Conservation (phyloP, 768 basidiomycete species). For the Rhodotorula graminis region DNA sequence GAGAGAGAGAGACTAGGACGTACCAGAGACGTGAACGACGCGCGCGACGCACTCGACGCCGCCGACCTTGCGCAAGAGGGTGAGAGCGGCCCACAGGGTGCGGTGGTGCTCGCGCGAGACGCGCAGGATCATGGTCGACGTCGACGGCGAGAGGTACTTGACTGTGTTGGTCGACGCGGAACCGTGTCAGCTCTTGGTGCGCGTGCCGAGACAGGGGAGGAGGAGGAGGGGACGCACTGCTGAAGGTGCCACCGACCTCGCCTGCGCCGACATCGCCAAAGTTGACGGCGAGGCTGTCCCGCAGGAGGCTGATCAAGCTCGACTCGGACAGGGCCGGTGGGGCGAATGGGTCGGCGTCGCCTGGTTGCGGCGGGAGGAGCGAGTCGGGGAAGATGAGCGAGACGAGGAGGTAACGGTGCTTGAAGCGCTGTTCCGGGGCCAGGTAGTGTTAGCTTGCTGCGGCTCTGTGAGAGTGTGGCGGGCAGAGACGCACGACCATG, state of each 20-base stretch:
- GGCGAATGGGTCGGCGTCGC: not conserved
- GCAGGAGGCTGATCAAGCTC: conserved; percentile 28
- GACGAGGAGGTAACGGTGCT: conserved; percentile 42
- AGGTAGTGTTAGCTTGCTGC: not conserved
- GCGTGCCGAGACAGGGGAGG: too few relatives aligned
- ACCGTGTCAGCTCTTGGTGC: not conserved
- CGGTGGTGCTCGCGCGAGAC: conserved; percentile 36
- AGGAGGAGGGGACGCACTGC: conserved; percentile 27
- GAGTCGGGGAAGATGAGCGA: conserved; percentile 34
- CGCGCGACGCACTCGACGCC: conserved; percentile 23
- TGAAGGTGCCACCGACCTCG: conserved; percentile 39
- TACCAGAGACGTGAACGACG: conserved; percentile 40
- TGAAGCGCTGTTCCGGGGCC: conserved; percentile 40
- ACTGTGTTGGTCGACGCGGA: conserved; percentile 25
- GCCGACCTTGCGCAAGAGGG: conserved; percentile 37
- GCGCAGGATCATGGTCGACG: conserved; percentile 38
- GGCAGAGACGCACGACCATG: not conserved
- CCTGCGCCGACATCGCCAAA: conserved; percentile 41
- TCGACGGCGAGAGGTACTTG: conserved; percentile 41
- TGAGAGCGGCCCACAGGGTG: conserved; percentile 40
- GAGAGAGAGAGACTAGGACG: not conserved
- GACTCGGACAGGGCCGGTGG: conserved; percentile 23
- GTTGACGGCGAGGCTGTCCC: conserved; percentile 39
- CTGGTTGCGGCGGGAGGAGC: not conserved
- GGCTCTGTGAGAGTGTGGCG: not conserved